Evolutionary conservation across 768 basidiomycete genomes (phyloP).

Genomic region (Boletus reticuloceps): DNA sequence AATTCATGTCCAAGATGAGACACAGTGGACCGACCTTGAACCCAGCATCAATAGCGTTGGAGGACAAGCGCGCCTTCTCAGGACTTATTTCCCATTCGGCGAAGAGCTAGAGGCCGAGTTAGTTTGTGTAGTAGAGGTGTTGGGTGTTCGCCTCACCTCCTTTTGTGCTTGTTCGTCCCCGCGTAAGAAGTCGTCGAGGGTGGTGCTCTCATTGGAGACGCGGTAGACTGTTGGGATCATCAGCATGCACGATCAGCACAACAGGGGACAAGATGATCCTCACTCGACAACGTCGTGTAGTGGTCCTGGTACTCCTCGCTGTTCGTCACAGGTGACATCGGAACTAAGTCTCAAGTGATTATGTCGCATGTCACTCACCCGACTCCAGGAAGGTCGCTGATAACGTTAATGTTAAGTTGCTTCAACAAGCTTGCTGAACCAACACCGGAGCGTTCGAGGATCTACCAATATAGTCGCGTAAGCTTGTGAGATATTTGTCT

Average conservation of each 20-base stretch:
- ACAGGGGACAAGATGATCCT: constrained; percentile 12
- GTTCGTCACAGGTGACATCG: not conserved
- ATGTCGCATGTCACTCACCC: constrained; percentile 36
- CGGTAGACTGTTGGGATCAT: constrained; percentile 48
- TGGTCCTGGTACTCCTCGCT: constrained; percentile 75
- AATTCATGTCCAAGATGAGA: not conserved
- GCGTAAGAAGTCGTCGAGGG: constrained; percentile 68
- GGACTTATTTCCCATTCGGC: constrained; percentile 64
- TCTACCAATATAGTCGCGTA: constrained; percentile 31
- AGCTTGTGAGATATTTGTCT: not conserved
- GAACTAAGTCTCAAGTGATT: not conserved
- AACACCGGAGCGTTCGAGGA: constrained; percentile 71
- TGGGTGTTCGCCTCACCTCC: constrained; percentile 38
- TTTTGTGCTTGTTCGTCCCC: constrained; percentile 57
- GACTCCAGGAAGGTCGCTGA: too few species aligned
- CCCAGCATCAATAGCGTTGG: constrained; percentile 72
- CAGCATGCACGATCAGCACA: not conserved
- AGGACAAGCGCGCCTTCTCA: constrained; percentile 64
- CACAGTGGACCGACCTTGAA: constrained; percentile 50
- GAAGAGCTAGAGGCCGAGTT: constrained; percentile 40
- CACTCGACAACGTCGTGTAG: constrained; percentile 66
- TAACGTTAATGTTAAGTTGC: constrained; percentile 37
- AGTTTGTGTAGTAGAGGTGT: too few species aligned
- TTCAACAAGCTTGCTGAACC: constrained; percentile 53
- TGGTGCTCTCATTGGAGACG: constrained; percentile 61